A percentile compares a stretch with the other conserved stretches of the same genome.
phyloP scores from a whole-genome alignment of 371 early-diverging fungal species.

The Nematocida sp. region DNA sequence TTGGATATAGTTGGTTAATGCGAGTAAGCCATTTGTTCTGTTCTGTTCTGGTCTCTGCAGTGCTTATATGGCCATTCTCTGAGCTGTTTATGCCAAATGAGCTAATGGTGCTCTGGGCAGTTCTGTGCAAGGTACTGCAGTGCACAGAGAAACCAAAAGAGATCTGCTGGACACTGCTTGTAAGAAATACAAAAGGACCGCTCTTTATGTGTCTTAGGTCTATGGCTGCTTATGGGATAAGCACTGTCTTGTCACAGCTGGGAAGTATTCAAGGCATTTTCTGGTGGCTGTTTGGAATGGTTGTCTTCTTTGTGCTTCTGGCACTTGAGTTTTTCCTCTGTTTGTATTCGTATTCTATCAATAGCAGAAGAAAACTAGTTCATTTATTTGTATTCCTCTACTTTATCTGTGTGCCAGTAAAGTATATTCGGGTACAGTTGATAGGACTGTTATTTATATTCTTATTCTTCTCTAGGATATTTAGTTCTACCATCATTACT shows the following conservation, averaged over 20 bases:
- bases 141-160: neutral
- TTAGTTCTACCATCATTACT: neutral
- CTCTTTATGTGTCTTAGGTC: neutral
- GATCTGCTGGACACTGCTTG: neutral
- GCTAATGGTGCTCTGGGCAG: neutral
- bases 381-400: constrained; percentile 24
- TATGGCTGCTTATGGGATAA: neutral
- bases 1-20: no score
- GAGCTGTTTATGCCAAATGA: no score
- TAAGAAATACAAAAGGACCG: neutral
- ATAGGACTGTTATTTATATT: constrained; percentile 1
- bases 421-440: neutral
- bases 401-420: neutral
- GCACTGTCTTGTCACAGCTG: no score
- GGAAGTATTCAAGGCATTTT: neutral
- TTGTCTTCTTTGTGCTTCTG: neutral
- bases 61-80: no score
- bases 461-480: neutral
- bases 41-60: no score
- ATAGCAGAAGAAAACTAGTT: constrained; percentile 28
- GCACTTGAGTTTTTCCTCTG: constrained; percentile 1
- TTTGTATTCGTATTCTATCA: neutral
- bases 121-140: neutral
- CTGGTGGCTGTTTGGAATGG: neutral
- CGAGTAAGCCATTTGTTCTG: no score